Conservation (phyloP, 176 grass and related monocot genomes). For the Puya raimondii region DNA sequence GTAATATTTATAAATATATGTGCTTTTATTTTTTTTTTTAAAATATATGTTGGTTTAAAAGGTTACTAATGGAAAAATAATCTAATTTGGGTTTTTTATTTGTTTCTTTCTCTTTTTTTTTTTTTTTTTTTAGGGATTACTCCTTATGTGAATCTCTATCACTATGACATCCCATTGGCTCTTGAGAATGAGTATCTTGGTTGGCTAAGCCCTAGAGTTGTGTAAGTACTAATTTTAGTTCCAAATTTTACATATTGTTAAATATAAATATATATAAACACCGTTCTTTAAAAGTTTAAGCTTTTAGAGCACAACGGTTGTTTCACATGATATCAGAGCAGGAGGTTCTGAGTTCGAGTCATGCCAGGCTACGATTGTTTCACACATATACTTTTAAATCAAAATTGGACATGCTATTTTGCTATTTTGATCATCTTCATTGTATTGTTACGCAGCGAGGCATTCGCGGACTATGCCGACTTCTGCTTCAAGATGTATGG, state of each 20-base stretch:
- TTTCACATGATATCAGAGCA: too few species aligned
- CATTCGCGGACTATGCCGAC: conserved; percentile 60
- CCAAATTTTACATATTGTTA: background rate
- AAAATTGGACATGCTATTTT: too few species aligned
- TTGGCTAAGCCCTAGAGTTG: conserved; percentile 58
- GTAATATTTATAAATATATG: conserved; percentile 15
- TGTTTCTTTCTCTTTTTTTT: background rate
- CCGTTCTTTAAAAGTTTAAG: too few species aligned
- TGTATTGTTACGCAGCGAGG: conserved; percentile 26
- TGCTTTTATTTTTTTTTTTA: background rate
- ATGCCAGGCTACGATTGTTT: too few species aligned
- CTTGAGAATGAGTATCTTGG: conserved; percentile 75
- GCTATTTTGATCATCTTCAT: too few species aligned
- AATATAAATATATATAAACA: too few species aligned
- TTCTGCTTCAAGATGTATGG: conserved; percentile 79
- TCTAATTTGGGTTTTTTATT: background rate
- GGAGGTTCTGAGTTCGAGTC: too few species aligned
- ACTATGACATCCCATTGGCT: conserved; percentile 84
- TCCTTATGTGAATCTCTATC: conserved; percentile 85
- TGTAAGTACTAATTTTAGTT: conserved; percentile 39
- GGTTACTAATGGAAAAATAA: background rate
- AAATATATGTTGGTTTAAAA: background rate
- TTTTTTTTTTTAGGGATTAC: conserved; percentile 40
- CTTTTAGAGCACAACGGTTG: too few species aligned
- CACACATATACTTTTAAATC: too few species aligned